These are phyloP conservation scores for Harringtonia lauricola DNA, from an alignment of 2,329 filamentous ascomycete species.

Conservation along the genomic window DNA sequence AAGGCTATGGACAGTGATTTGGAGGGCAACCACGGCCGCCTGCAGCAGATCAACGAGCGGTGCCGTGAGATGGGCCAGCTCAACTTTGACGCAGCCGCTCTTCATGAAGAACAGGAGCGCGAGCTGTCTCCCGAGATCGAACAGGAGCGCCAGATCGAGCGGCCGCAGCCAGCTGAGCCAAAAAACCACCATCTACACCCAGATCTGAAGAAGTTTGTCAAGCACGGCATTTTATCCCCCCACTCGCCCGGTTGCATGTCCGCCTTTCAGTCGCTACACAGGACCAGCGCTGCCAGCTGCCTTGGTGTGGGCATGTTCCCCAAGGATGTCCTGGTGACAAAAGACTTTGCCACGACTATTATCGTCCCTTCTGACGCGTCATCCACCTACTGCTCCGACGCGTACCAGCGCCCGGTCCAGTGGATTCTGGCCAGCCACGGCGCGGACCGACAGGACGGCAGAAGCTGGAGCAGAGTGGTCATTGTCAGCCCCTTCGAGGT, in stretches of 20 bases:
- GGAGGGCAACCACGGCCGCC: neutral
- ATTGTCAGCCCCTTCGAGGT: slow-evolving; percentile 53
- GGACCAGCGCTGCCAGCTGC: neutral
- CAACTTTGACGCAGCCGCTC: slow-evolving; percentile 21
- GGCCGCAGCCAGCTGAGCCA: slow-evolving; percentile 28
- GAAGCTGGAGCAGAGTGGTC: slow-evolving; percentile 24
- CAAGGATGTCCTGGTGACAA: no score
- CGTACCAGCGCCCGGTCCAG: slow-evolving; percentile 39
- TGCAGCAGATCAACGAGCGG: slow-evolving; percentile 17
- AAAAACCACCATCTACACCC: slow-evolving; percentile 28
- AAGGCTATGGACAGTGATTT: neutral
- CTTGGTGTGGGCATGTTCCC: no score
- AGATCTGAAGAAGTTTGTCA: slow-evolving; percentile 29
- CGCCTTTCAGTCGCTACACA: neutral
- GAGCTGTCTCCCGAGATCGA: slow-evolving; percentile 56
- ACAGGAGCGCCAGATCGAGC: slow-evolving; percentile 43
- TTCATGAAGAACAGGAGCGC: slow-evolving; percentile 58
- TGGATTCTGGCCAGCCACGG: slow-evolving; percentile 34
- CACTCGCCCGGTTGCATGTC: neutral
- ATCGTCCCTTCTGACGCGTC: no score
- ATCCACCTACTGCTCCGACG: neutral
- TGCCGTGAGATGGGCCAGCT: slow-evolving; percentile 24
- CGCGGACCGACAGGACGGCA: neutral
- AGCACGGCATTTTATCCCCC: slow-evolving; percentile 25
- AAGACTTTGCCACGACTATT: no score